Base-by-base conservation (phyloP, 2,329 filamentous ascomycete genomes). In the Aspergillus amoenus region DNA sequence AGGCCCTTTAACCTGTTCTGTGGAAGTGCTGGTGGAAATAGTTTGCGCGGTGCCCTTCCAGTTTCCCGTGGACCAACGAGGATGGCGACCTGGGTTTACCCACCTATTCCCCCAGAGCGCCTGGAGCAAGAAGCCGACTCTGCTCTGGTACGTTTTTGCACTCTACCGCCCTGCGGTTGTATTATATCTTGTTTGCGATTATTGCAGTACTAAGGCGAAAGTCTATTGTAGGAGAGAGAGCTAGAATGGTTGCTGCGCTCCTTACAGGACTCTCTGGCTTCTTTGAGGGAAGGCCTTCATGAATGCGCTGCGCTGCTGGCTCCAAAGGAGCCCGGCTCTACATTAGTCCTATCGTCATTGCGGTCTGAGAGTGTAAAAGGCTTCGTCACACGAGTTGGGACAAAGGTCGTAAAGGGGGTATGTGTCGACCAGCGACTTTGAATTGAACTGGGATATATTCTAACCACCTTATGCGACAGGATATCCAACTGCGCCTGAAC, bases 361-460 rank as follows among this genome's bases (percentile, higher is more conserved):
- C 85, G 93, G 55, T 93, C 91, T 55, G 94, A 99, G 78, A 86
- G 84, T 64, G 87, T 97, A 61, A 99, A 99, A 74, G 94, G 94
- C 17, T 90, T 91, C 66, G 85, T 97, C 59, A 97, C 93, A 1
- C 86, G 94, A 53, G 86, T 96, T 37, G 94, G 94, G 40, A 91
- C 91, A n/a, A 86, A 89, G 51, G 88, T 99, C 62, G 88, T 96
- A 61, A 96, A 96, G 73, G 93, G 92, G 64, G 90, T 93, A 80
- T 66, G 87, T 82, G 45, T 42, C 48, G 21, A 30, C 11, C 11
- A 4, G 4, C 30, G n/a, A 34, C 13, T 34, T 39, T 27, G 12
- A 24, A 21, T 15, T 39, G 21, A 7, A 7, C 47, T 43, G 12
- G 44, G 15, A n/a, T 42, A 18, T 27, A 48, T 17, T 30, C 53